Evolutionary conservation across 2,329 filamentous ascomycete genomes (phyloP).

Genomic region (Fusarium globosum): DNA sequence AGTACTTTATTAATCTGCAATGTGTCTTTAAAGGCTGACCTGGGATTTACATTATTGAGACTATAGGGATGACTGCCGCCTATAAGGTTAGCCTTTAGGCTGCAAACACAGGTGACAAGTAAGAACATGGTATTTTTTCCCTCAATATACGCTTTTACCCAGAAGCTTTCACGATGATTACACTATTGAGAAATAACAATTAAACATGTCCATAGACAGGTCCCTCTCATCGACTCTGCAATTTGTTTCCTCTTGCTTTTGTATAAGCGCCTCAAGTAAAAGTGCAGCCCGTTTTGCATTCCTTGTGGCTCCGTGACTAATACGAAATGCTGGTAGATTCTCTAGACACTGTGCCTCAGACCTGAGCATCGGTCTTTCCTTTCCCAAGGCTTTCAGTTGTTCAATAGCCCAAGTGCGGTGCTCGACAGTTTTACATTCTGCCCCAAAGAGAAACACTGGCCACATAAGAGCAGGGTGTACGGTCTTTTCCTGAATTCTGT

Average conservation of each 20-base stretch:
- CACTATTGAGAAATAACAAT: constrained; percentile 9
- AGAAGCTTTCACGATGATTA: neutral
- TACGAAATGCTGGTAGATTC: neutral
- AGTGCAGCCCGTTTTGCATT: neutral
- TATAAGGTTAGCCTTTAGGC: no score
- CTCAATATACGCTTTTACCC: no score
- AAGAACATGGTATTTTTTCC: no score
- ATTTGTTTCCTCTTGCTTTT: neutral
- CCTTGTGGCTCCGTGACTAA: neutral
- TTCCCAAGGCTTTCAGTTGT: neutral
- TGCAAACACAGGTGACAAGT: no score
- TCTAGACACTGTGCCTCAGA: neutral
- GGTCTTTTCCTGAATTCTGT: neutral
- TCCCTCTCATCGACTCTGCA: constrained; percentile 7
- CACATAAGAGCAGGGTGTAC: constrained; percentile 1
- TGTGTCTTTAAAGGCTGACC: neutral
- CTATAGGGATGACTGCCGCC: no score
- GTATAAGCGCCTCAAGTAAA: neutral
- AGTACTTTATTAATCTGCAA: neutral
- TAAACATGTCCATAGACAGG: constrained; percentile 4
- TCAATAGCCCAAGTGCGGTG: neutral
- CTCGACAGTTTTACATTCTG: neutral
- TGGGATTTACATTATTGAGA: neutral
- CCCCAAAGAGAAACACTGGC: neutral
- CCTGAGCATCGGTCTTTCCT: neutral